Percentiles rank a stretch among this genome's conserved stretches.
phyloP scores from a whole-genome alignment of 352 stramenopile species.

The Phytophthora pseudosyringae region DNA sequence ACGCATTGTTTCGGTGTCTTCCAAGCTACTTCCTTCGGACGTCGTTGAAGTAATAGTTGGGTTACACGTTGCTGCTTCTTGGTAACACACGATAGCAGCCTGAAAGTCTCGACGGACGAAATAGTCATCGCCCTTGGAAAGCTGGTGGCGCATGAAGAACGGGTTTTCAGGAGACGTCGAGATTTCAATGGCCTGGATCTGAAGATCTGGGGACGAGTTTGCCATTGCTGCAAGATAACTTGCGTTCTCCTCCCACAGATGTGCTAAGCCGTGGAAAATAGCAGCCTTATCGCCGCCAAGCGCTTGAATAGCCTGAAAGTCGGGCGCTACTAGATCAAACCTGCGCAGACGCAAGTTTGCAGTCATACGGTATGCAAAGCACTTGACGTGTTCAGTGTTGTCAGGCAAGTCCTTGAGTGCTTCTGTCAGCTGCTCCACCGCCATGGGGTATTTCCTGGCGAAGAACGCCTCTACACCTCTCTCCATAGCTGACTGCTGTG shows the following conservation, averaged over 20 bases:
- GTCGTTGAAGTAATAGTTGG: constrained; percentile 20
- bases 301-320: constrained; percentile 61
- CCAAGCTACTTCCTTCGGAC: constrained; percentile 23
- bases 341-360: constrained; percentile 66
- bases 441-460: constrained; percentile 58
- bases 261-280: constrained; percentile 76
- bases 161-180: constrained; percentile 42
- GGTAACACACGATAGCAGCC: constrained; percentile 55
- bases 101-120: constrained; percentile 70
- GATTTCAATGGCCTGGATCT: constrained; percentile 44
- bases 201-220: constrained; percentile 34
- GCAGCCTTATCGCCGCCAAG: constrained; percentile 74
- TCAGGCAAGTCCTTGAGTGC: constrained; percentile 56
- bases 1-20: constrained; percentile 45
- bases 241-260: constrained; percentile 72
- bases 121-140: constrained; percentile 61
- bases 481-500: constrained; percentile 55
- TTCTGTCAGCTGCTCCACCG: constrained; percentile 56
- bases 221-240: constrained; percentile 54
- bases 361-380: constrained; percentile 77
- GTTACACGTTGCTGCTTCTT: constrained; percentile 45
- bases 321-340: constrained; percentile 54
- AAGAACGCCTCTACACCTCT: constrained; percentile 77
- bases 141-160: constrained; percentile 65
- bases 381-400: constrained; percentile 76